Conservation (phyloP, 2,329 filamentous ascomycete species). For the Aspergillus tamarii region DNA sequence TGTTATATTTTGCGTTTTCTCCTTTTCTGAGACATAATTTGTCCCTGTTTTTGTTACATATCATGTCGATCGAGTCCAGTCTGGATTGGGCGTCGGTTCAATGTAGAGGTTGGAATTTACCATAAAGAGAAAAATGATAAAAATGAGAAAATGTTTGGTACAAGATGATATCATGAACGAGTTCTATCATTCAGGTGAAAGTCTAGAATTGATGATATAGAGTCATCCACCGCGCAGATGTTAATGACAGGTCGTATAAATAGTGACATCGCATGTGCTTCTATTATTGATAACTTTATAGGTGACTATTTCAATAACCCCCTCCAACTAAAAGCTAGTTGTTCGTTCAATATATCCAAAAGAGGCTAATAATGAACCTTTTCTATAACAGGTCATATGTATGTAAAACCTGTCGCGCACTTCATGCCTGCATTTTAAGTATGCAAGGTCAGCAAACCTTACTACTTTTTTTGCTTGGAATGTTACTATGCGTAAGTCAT, state of each 20-base stretch:
- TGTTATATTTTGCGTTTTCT: constrained; percentile 15
- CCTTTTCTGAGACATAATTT: constrained; percentile 15
- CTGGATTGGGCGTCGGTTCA: constrained; percentile 19
- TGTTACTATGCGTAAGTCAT: neutral
- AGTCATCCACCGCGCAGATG: neutral
- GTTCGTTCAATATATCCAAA: neutral
- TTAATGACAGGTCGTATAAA: neutral
- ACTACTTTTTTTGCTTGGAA: neutral
- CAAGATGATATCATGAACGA: neutral
- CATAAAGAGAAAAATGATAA: constrained; percentile 17
- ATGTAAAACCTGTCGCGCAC: neutral
- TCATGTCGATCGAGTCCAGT: constrained; percentile 20
- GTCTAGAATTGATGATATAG: neutral
- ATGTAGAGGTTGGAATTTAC: constrained; percentile 28
- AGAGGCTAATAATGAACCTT: neutral
- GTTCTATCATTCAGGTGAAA: neutral
- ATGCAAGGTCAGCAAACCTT: neutral
- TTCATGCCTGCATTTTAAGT: neutral
- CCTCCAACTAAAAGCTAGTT: neutral
- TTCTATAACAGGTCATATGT: neutral
- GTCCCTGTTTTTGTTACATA: constrained; percentile 20
- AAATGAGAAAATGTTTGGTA: constrained; percentile 8
- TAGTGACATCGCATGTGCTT: neutral
- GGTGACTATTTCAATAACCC: neutral
- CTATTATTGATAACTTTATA: neutral